Evolutionary conservation across 306 rosid species (phyloP), one percentile per base, ranked within the genome.

Genomic region (Corylus heterophylla): DNA sequence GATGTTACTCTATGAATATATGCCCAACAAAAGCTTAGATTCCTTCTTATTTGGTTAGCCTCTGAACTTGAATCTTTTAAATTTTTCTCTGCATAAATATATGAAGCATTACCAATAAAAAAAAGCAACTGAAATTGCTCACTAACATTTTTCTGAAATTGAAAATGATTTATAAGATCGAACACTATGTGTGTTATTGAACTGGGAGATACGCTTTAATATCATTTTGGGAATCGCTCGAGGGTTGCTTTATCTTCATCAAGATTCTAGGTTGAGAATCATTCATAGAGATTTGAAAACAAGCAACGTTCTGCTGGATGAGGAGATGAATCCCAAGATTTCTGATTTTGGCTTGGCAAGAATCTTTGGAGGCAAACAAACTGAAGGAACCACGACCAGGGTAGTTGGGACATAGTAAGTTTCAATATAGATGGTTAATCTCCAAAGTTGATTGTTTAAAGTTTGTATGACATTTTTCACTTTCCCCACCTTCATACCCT

Each of bases 331-430:
- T 3, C 76, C 84, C 2, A 79, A 76, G 25, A 76, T 79, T 6
- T 76, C 81, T 0, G 76, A 76, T 61, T 84, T 80, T 2, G 82
- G 79, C 59, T 63, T 84, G 72, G 84, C 84, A 55, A 79, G 37
- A 54, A 84, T 84, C 8, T 72, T 80, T 25, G 63, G 49, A 11
- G 69, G 59, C 12, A 76, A 66, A 14, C 81, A 79, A 72, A 72
- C 52, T 9, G 87, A 83, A 54, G 80, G 77, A 74, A 74, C 17
- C 59, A 78, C 83, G 1, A 44, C 27, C 2, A 78, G 69, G 73
- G 27, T 83, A 4, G 76, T 78, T 74, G 80, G 86, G 6, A 78
- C 83, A 27, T 83, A 68, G 86, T 83, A 83, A 74, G 75, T 79
- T 8, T 9, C 13, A 0, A 44, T 20, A 7, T 14, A 5, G 13